A percentile compares a stretch with the other conserved stretches of the same genome.
Conservation (phyloP, 2,329 filamentous ascomycete genomes). For the Lasiodiplodia theobromae region DNA sequence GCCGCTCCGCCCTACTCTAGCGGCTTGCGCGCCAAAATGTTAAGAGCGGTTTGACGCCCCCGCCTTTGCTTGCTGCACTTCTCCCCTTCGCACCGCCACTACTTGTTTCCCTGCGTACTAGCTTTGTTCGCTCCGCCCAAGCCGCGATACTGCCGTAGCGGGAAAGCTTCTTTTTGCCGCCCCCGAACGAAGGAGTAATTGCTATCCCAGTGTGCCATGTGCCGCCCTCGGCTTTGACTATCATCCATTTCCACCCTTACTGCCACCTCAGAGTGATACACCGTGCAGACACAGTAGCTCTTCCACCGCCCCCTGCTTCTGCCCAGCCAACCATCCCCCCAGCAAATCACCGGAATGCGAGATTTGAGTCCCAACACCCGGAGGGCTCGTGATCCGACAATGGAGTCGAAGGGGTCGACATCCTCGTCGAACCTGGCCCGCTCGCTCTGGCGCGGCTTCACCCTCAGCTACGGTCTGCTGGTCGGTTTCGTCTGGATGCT, state of each 20-base stretch:
- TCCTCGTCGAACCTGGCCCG: neutral
- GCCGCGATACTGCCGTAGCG: conserved; percentile 13
- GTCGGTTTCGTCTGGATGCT: conserved; percentile 37
- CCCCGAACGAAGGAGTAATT: neutral
- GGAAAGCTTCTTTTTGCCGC: conserved; percentile 18
- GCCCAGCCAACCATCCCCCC: neutral
- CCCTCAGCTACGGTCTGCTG: conserved; percentile 41
- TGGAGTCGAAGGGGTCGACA: conserved; percentile 4
- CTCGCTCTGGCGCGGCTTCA: conserved; percentile 3
- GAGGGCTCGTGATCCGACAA: conserved; percentile 4
- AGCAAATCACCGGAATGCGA: neutral
- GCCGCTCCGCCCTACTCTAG: neutral
- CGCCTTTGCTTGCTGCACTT: conserved; percentile 6
- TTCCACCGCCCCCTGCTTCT: neutral
- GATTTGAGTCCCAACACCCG: conserved; percentile 1
- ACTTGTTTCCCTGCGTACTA: neutral
- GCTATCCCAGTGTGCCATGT: conserved; percentile 11
- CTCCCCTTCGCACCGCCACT: conserved; percentile 6
- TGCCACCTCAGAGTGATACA: neutral
- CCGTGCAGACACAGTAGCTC: neutral
- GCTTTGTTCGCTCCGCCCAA: neutral
- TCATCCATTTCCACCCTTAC: neutral
- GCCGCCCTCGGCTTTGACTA: conserved; percentile 1
- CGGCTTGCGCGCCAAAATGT: conserved; percentile 9
- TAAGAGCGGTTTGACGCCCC: conserved; percentile 14